A percentile compares a stretch with the other conserved stretches of the same genome.
phyloP scores from a whole-genome alignment of 129 eudicot genomes.

The Helianthus tuberosus region DNA sequence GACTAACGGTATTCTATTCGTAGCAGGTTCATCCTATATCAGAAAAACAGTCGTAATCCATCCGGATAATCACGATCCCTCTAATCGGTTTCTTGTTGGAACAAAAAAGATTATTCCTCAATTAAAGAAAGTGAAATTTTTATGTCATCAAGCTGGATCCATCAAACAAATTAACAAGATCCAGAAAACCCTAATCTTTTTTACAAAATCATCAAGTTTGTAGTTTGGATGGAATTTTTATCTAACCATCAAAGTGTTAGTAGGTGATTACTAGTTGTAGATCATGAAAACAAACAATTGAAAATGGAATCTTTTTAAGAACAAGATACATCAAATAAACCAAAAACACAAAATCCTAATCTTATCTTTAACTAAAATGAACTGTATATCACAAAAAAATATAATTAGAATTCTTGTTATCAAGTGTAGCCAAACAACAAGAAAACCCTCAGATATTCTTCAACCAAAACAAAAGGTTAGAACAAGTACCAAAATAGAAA shows the following conservation, averaged over 20 bases:
- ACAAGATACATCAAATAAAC: constrained; percentile 10
- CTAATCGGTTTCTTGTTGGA: no score
- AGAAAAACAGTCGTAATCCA: no score
- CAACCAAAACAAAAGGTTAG: constrained; percentile 15
- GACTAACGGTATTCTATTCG: no score
- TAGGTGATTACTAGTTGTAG: neutral
- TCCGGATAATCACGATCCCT: no score
- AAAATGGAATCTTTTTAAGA: constrained; percentile 8
- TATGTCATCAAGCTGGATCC: constrained; percentile 4
- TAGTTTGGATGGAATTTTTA: neutral
- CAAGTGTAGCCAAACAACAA: constrained; percentile 3
- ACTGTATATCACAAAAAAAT: neutral
- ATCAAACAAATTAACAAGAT: constrained; percentile 8
- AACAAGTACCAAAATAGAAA: constrained; percentile 19
- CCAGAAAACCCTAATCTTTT: constrained; percentile 15
- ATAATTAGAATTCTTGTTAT: neutral
- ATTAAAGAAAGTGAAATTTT: neutral
- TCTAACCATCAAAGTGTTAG: neutral
- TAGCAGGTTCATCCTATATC: no score
- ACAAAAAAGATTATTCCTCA: neutral
- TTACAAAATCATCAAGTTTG: constrained; percentile 5
- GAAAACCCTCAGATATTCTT: constrained; percentile 2
- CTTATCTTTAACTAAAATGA: neutral
- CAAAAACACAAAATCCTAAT: constrained; percentile 1
- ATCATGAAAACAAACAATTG: neutral